Percentiles rank a stretch among this genome's conserved stretches.
phyloP scores from a whole-genome alignment of 305 asterid species.

The Solanum hybrid region DNA sequence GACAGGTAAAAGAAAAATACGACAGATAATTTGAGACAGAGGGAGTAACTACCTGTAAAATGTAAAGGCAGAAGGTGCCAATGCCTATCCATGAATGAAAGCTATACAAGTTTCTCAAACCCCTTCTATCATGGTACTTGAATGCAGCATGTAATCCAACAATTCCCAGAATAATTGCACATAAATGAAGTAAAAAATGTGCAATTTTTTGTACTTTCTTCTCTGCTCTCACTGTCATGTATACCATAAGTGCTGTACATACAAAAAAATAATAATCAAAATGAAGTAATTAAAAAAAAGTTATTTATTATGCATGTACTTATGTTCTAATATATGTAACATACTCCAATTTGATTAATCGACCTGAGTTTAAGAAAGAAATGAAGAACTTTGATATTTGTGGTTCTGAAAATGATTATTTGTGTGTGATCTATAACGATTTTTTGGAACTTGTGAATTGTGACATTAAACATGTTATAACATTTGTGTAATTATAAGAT shows the following conservation, averaged over 20 bases:
- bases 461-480: not conserved
- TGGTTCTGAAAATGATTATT: not conserved
- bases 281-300: too few species aligned
- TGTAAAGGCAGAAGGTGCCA: slow-evolving; percentile 49
- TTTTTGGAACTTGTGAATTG: not conserved
- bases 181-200: slow-evolving; percentile 42
- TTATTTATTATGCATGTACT: not conserved
- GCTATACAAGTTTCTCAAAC: slow-evolving; percentile 39
- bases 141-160: slow-evolving; percentile 69
- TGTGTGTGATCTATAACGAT: not conserved
- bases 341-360: not conserved
- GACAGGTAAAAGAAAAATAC: not conserved
- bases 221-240: slow-evolving; percentile 47
- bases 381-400: not conserved
- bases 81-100: slow-evolving; percentile 90
- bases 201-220: slow-evolving; percentile 32
- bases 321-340: not conserved
- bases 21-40: not conserved
- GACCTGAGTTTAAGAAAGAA: not conserved
- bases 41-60: slow-evolving; percentile 43
- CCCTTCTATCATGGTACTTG: slow-evolving; percentile 40
- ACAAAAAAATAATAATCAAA: not conserved
- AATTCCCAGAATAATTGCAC: slow-evolving; percentile 53
- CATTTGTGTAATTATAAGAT: not conserved
- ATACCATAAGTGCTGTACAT: slow-evolving; percentile 72